Evolutionary conservation across 805 yeast species (phyloP), one percentile per base, ranked within the genome.

Genomic region (Brettanomyces nanus): DNA sequence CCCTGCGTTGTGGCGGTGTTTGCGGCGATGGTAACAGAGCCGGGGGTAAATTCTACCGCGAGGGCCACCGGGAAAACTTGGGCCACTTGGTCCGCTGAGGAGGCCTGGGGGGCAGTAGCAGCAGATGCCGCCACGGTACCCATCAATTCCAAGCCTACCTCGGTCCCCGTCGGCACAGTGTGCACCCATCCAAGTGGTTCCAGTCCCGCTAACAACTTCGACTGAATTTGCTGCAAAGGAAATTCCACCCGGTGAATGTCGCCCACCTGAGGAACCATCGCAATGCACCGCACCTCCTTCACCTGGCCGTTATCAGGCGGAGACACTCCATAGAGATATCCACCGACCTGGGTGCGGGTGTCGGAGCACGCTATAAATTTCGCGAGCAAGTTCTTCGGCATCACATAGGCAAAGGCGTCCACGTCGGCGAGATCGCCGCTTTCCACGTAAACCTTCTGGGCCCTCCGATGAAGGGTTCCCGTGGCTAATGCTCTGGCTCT

Each of bases 161-260:
- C n/a, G 6, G 11, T 18, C 28, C 84, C 95, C 15, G 73, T 74
- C 1, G 81, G 69, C 55, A 81, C 86, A 0, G 97, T 85, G 54
- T 90, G 97, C n/a, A 92, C 72, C 95, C 96, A 85, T 1, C 98
- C 98, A 14, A 92, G 58, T 4, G 92, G 73, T 51, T 86, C 89
- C 26, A 85, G 56, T 2, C 74, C 82, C n/a, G 68, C 65, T 9
- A 72, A 48, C 33, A 62, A 63, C 17, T 62, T 61, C 6, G 61
- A 49, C 4, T 61, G 58, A 2, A 80, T 76, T 3, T 69, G 46
- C 20, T 50, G 42, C 0, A 51, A 48, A 4, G 90, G 77, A 39
- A 86, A 67, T 46, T 82, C 77, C 11, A 87, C 77, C 3, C 74
- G 62, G 42, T 73, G 77, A 21, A 71, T 63, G 43, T 73, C 78